phyloP scores from a whole-genome alignment of 202 grass and related monocot genomes.

The Setaria italica region DNA sequence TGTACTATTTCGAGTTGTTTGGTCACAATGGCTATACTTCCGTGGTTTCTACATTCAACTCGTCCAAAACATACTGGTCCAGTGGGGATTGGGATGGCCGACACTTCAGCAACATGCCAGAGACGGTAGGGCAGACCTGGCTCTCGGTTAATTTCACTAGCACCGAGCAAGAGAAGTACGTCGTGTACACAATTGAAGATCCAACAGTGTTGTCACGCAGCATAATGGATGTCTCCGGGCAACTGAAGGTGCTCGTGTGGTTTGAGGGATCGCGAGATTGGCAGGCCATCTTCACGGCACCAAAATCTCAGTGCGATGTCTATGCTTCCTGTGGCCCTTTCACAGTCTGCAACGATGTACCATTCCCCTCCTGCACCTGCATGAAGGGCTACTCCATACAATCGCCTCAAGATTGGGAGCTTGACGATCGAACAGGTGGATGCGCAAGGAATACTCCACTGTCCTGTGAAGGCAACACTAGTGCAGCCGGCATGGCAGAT shows the following conservation, averaged over 20 bases:
- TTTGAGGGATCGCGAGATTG: not conserved
- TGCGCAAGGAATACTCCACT: not conserved
- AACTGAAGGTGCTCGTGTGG: not conserved
- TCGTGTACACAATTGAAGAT: not conserved
- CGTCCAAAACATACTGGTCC: constrained; percentile 17
- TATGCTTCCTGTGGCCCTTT: not conserved
- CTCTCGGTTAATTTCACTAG: not conserved
- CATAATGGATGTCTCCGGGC: not conserved
- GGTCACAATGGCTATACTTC: constrained; percentile 6
- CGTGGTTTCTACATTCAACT: not conserved
- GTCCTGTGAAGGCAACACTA: not conserved
- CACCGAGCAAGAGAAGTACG: constrained; percentile 13
- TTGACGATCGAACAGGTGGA: not conserved
- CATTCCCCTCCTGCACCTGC: not conserved
- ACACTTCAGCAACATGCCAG: not conserved
- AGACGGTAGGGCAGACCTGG: not conserved
- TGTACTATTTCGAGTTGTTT: constrained; percentile 12
- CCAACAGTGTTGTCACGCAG: not conserved
- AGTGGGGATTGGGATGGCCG: constrained; percentile 18
- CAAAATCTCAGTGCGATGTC: not conserved
- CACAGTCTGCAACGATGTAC: not conserved
- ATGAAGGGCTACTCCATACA: constrained; percentile 3
- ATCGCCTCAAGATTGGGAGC: not conserved
- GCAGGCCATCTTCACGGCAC: not conserved
- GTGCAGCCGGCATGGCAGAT: not conserved